A percentile compares a stretch with the other conserved stretches of the same genome.
Evolutionary conservation across 371 early-diverging fungal genomes (phyloP).

Genomic region (Mucor mucedo): DNA sequence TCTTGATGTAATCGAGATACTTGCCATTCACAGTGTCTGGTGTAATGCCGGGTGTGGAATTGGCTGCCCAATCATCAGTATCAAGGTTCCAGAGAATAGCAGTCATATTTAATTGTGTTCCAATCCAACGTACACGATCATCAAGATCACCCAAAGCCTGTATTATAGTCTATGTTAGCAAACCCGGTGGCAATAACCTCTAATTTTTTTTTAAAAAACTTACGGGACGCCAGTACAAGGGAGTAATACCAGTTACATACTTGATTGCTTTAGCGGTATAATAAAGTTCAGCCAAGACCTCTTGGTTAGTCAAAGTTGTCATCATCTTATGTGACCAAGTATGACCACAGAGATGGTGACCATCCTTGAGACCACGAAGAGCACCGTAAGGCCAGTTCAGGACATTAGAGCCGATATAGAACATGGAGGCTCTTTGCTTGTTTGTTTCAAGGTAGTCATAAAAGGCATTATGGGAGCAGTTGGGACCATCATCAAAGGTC

Average conservation of each 20-base stretch:
- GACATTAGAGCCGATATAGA: slow-evolving; percentile 60
- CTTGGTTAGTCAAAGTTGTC: slow-evolving; percentile 56
- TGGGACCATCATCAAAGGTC: slow-evolving; percentile 61
- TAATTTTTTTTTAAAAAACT: slow-evolving; percentile 7
- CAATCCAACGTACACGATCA: slow-evolving; percentile 62
- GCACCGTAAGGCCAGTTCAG: slow-evolving; percentile 59
- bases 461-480: slow-evolving; percentile 54
- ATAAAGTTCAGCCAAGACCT: slow-evolving; percentile 60
- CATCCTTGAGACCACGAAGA: slow-evolving; percentile 52
- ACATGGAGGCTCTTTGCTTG: slow-evolving; percentile 59
- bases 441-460: slow-evolving; percentile 53
- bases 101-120: slow-evolving; percentile 50
- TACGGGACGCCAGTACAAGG: slow-evolving; percentile 65
- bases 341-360: slow-evolving; percentile 54
- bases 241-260: slow-evolving; percentile 59
- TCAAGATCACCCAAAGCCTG: slow-evolving; percentile 60
- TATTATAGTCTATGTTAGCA: slow-evolving; percentile 4
- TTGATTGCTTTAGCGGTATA: slow-evolving; percentile 59
- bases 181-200: background rate
- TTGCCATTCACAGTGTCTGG: slow-evolving; percentile 41
- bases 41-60: slow-evolving; percentile 39
- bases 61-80: slow-evolving; percentile 56
- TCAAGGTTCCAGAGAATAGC: slow-evolving; percentile 58
- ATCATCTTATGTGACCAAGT: slow-evolving; percentile 64
- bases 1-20: slow-evolving; percentile 46